phyloP scores from a whole-genome alignment of 1,139 yeast species.

The Yamadazyma diddensiae region DNA sequence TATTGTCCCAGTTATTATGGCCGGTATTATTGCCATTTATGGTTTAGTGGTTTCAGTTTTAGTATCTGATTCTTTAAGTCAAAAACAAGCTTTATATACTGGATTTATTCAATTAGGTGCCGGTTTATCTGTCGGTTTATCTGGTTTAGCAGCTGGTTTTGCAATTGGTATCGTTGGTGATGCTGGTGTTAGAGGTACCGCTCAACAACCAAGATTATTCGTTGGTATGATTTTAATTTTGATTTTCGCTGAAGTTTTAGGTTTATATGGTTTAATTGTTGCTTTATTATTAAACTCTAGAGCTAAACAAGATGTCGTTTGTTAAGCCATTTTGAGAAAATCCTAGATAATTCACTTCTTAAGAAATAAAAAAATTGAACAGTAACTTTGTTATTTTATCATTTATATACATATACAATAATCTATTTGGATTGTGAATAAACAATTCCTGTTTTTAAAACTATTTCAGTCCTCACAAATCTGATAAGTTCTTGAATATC shows the following conservation, averaged over 20 bases:
- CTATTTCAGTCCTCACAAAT: constrained; percentile 31
- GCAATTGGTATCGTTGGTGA: constrained; percentile 99
- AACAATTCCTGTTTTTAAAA: constrained; percentile 37
- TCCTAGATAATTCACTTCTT: constrained; percentile 11
- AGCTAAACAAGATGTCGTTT: constrained; percentile 86
- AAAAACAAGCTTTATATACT: constrained; percentile 89
- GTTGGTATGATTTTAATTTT: constrained; percentile 92
- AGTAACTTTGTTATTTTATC: constrained; percentile 1
- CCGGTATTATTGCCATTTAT: constrained; percentile 99
- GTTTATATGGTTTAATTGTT: constrained; percentile 95
- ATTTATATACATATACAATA: constrained; percentile 6
- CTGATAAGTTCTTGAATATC: constrained; percentile 23
- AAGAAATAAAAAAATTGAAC: constrained; percentile 1
- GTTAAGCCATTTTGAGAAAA: constrained; percentile 40
- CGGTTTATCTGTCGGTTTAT: constrained; percentile 95
- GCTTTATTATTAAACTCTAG: constrained; percentile 96
- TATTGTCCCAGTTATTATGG: constrained; percentile 97
- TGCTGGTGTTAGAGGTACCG: constrained; percentile 95
- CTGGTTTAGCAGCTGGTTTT: constrained; percentile 96
- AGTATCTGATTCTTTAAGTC: constrained; percentile 86
- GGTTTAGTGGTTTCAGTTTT: constrained; percentile 96
- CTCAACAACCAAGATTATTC: constrained; percentile 95
- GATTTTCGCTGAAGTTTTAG: constrained; percentile 97
- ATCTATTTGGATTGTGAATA: constrained; percentile 22
- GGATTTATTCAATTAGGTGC: constrained; percentile 99